Conservation (phyloP, 805 yeast genomes). For the Starmerella stigmatis region DNA sequence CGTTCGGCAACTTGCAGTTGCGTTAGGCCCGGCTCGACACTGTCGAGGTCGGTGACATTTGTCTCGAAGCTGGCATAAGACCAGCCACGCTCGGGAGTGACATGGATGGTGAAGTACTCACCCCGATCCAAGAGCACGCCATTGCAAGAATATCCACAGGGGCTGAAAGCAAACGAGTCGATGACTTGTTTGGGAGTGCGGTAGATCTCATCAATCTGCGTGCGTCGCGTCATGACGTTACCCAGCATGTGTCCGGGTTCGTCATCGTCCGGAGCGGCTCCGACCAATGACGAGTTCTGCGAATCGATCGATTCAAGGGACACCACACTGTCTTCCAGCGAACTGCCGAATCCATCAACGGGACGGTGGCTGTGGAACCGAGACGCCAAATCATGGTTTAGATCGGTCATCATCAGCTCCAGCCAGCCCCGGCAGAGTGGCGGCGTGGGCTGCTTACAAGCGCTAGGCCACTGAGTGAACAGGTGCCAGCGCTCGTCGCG, state of each 20-base stretch:
- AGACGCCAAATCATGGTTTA: conserved; percentile 46
- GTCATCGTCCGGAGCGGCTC: conserved; percentile 39
- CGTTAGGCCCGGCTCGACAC: conserved; percentile 29
- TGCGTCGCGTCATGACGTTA: conserved; percentile 47
- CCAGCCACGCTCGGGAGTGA: conserved; percentile 90
- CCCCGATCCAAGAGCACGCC: conserved; percentile 49
- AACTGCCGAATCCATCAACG: conserved; percentile 29
- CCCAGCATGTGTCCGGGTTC: conserved; percentile 82
- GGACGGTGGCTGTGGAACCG: conserved; percentile 41
- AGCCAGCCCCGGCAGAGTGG: conserved; percentile 16
- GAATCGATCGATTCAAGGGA: conserved; percentile 27
- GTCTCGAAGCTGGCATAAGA: conserved; percentile 95
- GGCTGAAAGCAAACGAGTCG: conserved; percentile 84
- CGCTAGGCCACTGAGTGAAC: conserved; percentile 27
- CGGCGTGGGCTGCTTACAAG: not conserved
- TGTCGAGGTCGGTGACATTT: conserved; percentile 46
- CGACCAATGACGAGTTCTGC: conserved; percentile 18
- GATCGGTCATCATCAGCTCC: conserved; percentile 84
- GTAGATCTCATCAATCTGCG: conserved; percentile 56
- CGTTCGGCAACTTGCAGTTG: conserved; percentile 48
- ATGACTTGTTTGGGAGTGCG: conserved; percentile 34
- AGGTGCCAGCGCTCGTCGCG: conserved; percentile 86
- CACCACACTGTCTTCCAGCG: conserved; percentile 26
- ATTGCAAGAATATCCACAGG: conserved; percentile 92
- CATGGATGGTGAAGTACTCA: conserved; percentile 72